Evolutionary conservation across 441 rosid genomes (phyloP), one percentile per base, ranked within the genome.

Genomic region (Brassica hybrid): DNA sequence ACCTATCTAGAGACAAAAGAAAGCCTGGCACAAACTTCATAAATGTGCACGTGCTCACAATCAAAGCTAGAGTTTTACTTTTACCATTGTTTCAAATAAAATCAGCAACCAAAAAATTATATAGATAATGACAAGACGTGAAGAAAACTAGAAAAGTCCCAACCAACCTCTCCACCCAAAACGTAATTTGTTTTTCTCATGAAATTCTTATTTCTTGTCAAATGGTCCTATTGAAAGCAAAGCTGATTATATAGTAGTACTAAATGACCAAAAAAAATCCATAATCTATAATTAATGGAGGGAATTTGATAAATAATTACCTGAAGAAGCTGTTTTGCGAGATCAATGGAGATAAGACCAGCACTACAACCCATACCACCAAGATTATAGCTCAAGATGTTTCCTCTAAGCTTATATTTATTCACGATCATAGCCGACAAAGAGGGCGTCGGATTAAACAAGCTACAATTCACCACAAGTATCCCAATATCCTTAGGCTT

Each of bases 281-380:
- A n/a, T 14, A 69, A 17, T 58, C 21, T 23, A 21, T 25, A 5
- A 41, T 9, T 18, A 38, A 48, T 48, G 27, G 50, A 50, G 17
- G 10, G n/a, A 52, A 61, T 32, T 16, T 6, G 27, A 67, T 30
- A 72, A 8, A 12, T 4, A 25, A 2, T 27, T 73, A 89, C 93
- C 91, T 89, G 93, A 45, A 89, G 83, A 21, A 89, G 79, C 69
- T 87, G 91, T 72, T 89, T 89, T 66, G 91, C 93, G 7, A 89
- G 88, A 81, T 89, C 93, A 2, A 89, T 86, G 14, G 93, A 86
- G 67, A 89, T 87, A 1, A 89, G 83, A 1, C 91, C 93, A 17
- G 93, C 93, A 45, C 93, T 89, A 84, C 93, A 89, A 13, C 93
- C 93, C 93, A 89, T 89, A 12, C 93, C 91, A 30, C 91, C 91